Conservation (phyloP, 495 filamentous ascomycete species). For the Neurospora intermedia region DNA sequence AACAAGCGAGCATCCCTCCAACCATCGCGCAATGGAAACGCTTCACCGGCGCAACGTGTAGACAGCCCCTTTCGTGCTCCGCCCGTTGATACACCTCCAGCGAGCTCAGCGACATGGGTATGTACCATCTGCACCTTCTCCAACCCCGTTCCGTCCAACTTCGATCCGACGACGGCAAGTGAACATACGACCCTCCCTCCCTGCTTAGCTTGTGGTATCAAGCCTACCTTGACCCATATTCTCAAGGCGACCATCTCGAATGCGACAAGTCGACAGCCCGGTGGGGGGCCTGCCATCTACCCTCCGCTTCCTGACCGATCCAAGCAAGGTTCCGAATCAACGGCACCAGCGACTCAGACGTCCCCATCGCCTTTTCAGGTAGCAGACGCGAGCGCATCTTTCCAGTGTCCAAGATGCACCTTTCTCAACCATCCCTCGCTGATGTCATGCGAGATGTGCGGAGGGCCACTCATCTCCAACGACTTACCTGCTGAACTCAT, state of each 20-base stretch:
- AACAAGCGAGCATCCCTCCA: constrained; percentile 46
- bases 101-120: constrained; percentile 78
- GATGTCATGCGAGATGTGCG: constrained; percentile 81
- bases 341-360: not conserved
- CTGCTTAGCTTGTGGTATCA: constrained; percentile 90
- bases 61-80: constrained; percentile 40
- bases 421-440: constrained; percentile 90
- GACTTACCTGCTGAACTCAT: constrained; percentile 34
- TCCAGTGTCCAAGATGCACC: constrained; percentile 82
- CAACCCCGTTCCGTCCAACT: constrained; percentile 90
- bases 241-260: constrained; percentile 74
- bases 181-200: constrained; percentile 67
- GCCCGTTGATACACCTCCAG: constrained; percentile 34
- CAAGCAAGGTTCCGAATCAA: constrained; percentile 9
- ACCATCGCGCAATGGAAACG: constrained; percentile 28
- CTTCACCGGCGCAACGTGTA: constrained; percentile 37
- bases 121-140: constrained; percentile 96
- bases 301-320: constrained; percentile 20
- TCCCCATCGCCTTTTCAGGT: not conserved
- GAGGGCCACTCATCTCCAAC: constrained; percentile 56
- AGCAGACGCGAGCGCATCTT: constrained; percentile 29
- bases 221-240: constrained; percentile 68
- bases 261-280: constrained; percentile 42
- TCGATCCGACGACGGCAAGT: constrained; percentile 69
- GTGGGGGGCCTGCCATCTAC: constrained; percentile 10